Percentiles rank a stretch among this genome's conserved stretches.
phyloP scores from a whole-genome alignment of 2,329 filamentous ascomycete genomes.

The Exophiala sp. region DNA sequence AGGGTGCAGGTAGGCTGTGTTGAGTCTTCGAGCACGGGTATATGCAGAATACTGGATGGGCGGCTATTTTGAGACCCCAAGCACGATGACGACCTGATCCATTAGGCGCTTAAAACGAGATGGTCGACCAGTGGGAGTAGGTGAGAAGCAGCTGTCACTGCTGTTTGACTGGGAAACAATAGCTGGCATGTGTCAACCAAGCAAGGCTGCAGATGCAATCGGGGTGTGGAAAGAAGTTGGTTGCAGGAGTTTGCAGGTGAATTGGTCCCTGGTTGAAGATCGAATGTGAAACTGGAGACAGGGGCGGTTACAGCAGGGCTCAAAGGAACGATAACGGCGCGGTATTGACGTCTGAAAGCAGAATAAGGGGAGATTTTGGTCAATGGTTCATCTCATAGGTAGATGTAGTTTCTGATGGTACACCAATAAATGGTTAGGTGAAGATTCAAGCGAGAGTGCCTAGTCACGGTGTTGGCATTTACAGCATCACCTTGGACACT shows the following conservation, averaged over 20 bases:
- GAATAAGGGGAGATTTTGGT: constrained; percentile 2
- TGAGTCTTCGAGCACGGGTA: constrained; percentile 3
- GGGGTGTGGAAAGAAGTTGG: neutral
- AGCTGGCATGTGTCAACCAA: constrained; percentile 1
- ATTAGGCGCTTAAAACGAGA: constrained; percentile 14
- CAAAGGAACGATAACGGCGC: constrained; percentile 7
- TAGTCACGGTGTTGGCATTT: constrained; percentile 8
- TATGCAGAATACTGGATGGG: constrained; percentile 7
- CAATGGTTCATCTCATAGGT: constrained; percentile 18
- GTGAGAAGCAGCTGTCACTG: neutral
- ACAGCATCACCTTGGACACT: neutral
- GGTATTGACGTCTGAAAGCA: constrained; percentile 10
- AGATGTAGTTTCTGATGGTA: constrained; percentile 3
- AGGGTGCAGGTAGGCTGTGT: constrained; percentile 1
- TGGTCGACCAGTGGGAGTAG: neutral
- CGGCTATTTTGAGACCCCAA: constrained; percentile 19
- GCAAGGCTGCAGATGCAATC: neutral
- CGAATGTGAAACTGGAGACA: constrained; percentile 17
- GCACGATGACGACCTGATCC: constrained; percentile 10
- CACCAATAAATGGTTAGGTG: constrained; percentile 18
- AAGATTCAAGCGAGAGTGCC: constrained; percentile 21
- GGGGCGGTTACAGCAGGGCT: constrained; percentile 9
- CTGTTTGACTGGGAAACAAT: neutral
- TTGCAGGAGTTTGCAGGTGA: neutral
- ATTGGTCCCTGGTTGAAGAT: neutral